Evolutionary conservation across 2,329 filamentous ascomycete species (phyloP).

Genomic region (Aspergillus piperis): DNA sequence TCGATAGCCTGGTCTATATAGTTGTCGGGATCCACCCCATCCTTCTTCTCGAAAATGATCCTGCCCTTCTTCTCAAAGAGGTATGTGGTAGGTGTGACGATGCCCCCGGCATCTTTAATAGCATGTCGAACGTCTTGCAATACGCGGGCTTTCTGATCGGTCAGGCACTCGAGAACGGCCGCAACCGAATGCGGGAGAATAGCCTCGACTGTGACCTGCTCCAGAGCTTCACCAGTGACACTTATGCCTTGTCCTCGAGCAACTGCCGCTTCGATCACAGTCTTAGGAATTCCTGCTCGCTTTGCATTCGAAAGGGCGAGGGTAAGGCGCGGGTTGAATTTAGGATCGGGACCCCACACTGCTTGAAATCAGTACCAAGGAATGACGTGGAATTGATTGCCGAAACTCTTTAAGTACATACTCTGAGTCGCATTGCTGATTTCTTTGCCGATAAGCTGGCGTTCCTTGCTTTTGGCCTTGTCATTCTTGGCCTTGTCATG

Average conservation of each 20-base stretch:
- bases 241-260: constrained; percentile 86
- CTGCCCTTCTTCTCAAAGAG: constrained; percentile 81
- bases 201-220: constrained; percentile 74
- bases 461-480: constrained; percentile 68
- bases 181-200: constrained; percentile 74
- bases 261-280: constrained; percentile 79
- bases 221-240: constrained; percentile 71
- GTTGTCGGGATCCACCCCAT: constrained; percentile 63
- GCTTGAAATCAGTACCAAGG: constrained; percentile 14
- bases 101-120: constrained; percentile 72
- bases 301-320: constrained; percentile 74
- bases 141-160: constrained; percentile 74
- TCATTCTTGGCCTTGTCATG: constrained; percentile 92
- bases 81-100: constrained; percentile 73
- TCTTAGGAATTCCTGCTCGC: constrained; percentile 82
- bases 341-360: constrained; percentile 76
- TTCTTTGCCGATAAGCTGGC: constrained; percentile 68
- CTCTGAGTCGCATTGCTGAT: constrained; percentile 75
- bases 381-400: neutral
- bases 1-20: constrained; percentile 81
- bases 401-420: constrained; percentile 42
- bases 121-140: constrained; percentile 71
- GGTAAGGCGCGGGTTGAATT: constrained; percentile 74
- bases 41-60: constrained; percentile 66
- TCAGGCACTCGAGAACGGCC: constrained; percentile 80